Evolutionary conservation across 495 filamentous ascomycete species (phyloP).

Genomic region (Penicillium roqueforti): DNA sequence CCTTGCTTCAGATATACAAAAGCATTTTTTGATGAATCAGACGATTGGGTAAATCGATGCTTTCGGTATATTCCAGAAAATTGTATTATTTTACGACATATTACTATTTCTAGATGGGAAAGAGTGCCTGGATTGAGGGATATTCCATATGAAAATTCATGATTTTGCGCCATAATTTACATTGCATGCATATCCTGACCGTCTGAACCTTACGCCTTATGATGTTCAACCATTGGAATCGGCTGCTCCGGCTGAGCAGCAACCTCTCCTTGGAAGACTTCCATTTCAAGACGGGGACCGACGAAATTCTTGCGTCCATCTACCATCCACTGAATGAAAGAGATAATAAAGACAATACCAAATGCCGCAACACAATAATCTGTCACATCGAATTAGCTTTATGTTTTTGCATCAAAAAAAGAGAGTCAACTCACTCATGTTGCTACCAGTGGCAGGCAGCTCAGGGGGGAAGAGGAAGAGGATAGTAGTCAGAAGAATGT

Average conservation of each 20-base stretch:
- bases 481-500: conserved; percentile 64
- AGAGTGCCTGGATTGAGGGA: not conserved
- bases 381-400: conserved; percentile 19
- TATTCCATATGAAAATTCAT: not conserved
- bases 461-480: conserved; percentile 73
- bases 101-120: not conserved
- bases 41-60: not conserved
- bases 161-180: not conserved
- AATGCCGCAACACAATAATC: conserved; percentile 71
- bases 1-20: not conserved
- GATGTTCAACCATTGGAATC: conserved; percentile 19
- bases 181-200: not conserved
- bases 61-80: not conserved
- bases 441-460: conserved; percentile 60
- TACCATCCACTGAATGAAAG: conserved; percentile 63
- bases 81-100: not conserved
- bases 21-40: too few species aligned
- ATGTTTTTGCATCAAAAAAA: not conserved
- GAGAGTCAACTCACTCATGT: conserved; percentile 58
- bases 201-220: conserved; percentile 10
- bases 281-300: conserved; percentile 54
- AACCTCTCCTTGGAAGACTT: conserved; percentile 31
- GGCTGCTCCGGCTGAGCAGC: conserved; percentile 16
- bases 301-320: conserved; percentile 69
- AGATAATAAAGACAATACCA: conserved; percentile 62